Conservation (phyloP, 495 filamentous ascomycete species). For the Cladorrhinum samala region DNA sequence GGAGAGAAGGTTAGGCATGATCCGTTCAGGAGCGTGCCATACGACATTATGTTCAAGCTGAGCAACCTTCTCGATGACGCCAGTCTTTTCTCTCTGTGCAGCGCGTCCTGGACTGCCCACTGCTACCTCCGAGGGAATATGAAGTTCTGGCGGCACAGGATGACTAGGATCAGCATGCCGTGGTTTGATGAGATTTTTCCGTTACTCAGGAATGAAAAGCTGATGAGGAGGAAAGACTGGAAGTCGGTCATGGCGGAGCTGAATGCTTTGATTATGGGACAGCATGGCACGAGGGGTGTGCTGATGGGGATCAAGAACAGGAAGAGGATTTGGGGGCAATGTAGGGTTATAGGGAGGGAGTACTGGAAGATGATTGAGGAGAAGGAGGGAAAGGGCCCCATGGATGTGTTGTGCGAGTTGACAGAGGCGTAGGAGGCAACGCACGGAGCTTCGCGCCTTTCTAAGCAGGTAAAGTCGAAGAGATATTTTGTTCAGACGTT, state of each 20-base stretch:
- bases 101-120: neutral
- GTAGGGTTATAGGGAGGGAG: neutral
- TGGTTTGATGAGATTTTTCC: neutral
- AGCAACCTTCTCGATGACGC: neutral
- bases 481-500: too few species aligned
- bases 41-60: neutral
- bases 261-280: neutral
- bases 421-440: neutral
- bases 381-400: neutral
- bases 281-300: neutral
- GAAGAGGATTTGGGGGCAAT: conserved; percentile 1
- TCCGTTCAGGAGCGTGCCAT: neutral
- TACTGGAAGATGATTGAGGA: neutral
- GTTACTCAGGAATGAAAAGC: neutral
- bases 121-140: neutral
- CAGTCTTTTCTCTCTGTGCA: neutral
- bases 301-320: neutral
- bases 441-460: too few species aligned
- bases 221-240: neutral
- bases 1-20: neutral
- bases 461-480: too few species aligned
- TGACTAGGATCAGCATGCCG: neutral
- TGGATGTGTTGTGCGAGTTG: neutral
- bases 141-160: conserved; percentile 1
- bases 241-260: neutral